These are phyloP conservation scores for Papiliotrema nemorosa DNA, from an alignment of 1,284 basidiomycete species.

Conservation along the genomic window DNA sequence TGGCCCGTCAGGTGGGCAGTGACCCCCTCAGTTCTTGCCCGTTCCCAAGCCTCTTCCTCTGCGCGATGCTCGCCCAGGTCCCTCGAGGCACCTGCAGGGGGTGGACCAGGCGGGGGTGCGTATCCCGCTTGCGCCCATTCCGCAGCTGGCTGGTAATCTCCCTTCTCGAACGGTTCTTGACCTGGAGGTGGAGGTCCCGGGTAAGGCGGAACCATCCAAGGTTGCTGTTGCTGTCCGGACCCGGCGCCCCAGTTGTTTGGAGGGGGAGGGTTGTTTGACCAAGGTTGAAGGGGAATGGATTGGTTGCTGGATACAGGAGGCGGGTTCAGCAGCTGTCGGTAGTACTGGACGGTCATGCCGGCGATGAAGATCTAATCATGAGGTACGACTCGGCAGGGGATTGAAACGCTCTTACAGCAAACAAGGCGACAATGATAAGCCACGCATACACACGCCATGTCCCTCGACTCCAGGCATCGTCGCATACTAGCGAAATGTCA, in stretches of 20 bases:
- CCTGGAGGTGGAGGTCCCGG: slow-evolving; percentile 34
- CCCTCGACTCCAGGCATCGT: slow-evolving; percentile 56
- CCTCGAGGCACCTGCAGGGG: slow-evolving; percentile 9
- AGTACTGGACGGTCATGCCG: slow-evolving; percentile 62
- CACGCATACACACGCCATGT: slow-evolving; percentile 62
- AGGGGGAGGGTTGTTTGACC: slow-evolving; percentile 16
- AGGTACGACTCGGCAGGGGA: slow-evolving; percentile 2
- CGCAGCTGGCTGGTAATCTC: slow-evolving; percentile 33
- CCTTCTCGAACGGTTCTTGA: slow-evolving; percentile 26
- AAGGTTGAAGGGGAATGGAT: slow-evolving; percentile 3
- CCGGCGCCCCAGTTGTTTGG: not conserved
- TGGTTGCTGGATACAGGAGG: slow-evolving; percentile 45
- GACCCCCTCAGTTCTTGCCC: slow-evolving; percentile 27
- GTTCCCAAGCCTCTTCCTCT: slow-evolving; percentile 43
- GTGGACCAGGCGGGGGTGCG: slow-evolving; percentile 24
- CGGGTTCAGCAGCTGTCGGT: slow-evolving; percentile 66
- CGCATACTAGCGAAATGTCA: slow-evolving; percentile 53
- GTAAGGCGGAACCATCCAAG: slow-evolving; percentile 47
- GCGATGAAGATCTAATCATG: slow-evolving; percentile 57
- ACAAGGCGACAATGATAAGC: slow-evolving; percentile 55
- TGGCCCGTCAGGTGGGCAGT: slow-evolving; percentile 43
- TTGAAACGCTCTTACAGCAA: slow-evolving; percentile 22
- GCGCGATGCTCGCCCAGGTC: slow-evolving; percentile 6
- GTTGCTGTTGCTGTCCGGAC: slow-evolving; percentile 21
- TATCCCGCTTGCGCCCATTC: slow-evolving; percentile 29